These are phyloP conservation scores for Saturnispora saitoi DNA, from an alignment of 805 yeast genomes.

Conservation along the genomic window DNA sequence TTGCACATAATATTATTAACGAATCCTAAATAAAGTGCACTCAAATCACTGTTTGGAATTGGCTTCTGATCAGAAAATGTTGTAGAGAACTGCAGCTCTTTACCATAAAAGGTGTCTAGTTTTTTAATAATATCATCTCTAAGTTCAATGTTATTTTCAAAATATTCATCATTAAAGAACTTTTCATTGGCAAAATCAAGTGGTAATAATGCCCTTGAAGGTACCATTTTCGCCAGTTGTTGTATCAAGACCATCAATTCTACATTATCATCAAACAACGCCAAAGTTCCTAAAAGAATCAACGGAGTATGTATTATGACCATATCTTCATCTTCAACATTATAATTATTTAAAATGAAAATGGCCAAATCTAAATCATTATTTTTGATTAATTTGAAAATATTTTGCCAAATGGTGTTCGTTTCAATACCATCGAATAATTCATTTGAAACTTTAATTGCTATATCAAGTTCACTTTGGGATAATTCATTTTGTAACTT, in stretches of 20 bases:
- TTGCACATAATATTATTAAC: conserved; percentile 20
- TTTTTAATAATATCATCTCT: conserved; percentile 9
- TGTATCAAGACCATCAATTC: conserved; percentile 36
- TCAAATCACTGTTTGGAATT: conserved; percentile 35
- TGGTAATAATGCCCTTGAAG: conserved; percentile 56
- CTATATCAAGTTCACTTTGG: conserved; percentile 31
- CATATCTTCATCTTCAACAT: conserved; percentile 85
- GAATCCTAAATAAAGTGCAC: conserved; percentile 32
- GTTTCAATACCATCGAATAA: conserved; percentile 88
- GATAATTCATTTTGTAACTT: conserved; percentile 16
- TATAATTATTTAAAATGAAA: conserved; percentile 57
- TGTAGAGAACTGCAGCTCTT: not conserved
- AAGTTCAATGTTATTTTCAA: conserved; percentile 12
- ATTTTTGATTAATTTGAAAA: conserved; percentile 36
- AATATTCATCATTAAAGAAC: conserved; percentile 6
- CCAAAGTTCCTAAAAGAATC: conserved; percentile 36
- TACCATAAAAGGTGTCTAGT: conserved; percentile 15
- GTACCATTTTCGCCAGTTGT: conserved; percentile 44
- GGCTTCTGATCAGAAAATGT: conserved; percentile 25
- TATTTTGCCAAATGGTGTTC: conserved; percentile 61
- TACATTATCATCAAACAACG: conserved; percentile 27
- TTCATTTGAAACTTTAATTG: conserved; percentile 50
- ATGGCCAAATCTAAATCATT: conserved; percentile 40
- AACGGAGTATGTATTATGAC: conserved; percentile 66
- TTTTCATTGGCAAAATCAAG: conserved; percentile 33